Evolutionary conservation across 441 rosid genomes (phyloP).

Genomic region (Erysimum cheiri): DNA sequence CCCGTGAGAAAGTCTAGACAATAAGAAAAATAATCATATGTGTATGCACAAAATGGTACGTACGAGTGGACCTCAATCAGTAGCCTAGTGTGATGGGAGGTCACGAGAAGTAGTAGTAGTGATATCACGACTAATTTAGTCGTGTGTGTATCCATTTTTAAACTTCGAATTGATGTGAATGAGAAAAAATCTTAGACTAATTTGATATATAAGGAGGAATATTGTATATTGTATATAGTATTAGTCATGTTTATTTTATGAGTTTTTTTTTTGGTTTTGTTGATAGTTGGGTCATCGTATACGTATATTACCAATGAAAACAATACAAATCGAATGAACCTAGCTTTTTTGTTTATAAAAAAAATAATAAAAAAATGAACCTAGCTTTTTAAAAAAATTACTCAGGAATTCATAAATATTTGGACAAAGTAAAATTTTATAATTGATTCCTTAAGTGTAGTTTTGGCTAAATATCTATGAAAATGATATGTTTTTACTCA

Average conservation of each 20-base stretch:
- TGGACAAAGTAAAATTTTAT: too few relatives aligned
- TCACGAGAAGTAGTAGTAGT: conserved; percentile 32
- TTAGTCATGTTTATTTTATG: conserved; percentile 32
- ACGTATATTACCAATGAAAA: conserved; percentile 30
- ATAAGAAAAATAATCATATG: conserved; percentile 44
- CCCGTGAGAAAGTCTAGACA: conserved; percentile 52
- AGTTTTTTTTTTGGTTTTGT: conserved; percentile 6
- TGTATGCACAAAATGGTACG: conserved; percentile 42
- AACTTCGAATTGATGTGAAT: conserved; percentile 4
- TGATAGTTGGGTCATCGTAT: conserved; percentile 31
- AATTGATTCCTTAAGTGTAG: too few relatives aligned
- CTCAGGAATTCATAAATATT: too few relatives aligned
- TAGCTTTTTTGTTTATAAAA: background rate
- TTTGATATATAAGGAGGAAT: background rate
- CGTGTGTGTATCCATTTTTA: conserved; percentile 38
- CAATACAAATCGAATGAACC: conserved; percentile 39
- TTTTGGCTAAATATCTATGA: too few relatives aligned
- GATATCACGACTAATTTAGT: conserved; percentile 22
- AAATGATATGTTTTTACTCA: too few relatives aligned
- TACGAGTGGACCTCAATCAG: conserved; percentile 36
- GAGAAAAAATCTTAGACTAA: background rate
- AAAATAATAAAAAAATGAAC: too few relatives aligned
- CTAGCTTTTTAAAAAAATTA: too few relatives aligned
- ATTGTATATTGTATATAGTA: conserved; percentile 3
- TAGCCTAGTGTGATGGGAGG: conserved; percentile 29